phyloP scores from a whole-genome alignment of 345 rosid genomes.

The Syzygium jambos region DNA sequence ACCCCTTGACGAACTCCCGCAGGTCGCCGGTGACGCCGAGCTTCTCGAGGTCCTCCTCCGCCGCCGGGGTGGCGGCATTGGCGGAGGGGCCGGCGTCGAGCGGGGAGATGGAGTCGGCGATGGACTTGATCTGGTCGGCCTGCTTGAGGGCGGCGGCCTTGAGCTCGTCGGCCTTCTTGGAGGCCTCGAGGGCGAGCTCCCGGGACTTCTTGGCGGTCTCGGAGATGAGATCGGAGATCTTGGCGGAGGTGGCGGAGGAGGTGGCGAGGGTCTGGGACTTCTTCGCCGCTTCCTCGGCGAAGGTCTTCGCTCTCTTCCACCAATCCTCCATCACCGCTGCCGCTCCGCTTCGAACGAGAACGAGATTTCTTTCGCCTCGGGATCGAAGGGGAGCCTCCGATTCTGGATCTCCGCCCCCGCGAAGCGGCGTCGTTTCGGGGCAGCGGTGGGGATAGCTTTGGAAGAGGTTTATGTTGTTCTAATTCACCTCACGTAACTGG shows the following conservation, averaged over 20 bases:
- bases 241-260: conserved; percentile 34
- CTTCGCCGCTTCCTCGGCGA: conserved; percentile 87
- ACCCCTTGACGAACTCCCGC: conserved; percentile 71
- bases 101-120: conserved; percentile 66
- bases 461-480: too few species aligned
- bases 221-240: conserved; percentile 64
- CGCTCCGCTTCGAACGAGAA: background rate
- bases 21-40: conserved; percentile 86
- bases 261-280: conserved; percentile 44
- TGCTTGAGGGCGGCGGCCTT: conserved; percentile 71
- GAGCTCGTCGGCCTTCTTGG: conserved; percentile 69
- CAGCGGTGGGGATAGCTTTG: background rate
- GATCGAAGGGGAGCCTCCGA: background rate
- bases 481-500: too few species aligned
- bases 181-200: conserved; percentile 84
- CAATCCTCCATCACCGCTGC: conserved; percentile 51
- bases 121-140: conserved; percentile 85
- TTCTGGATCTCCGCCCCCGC: background rate
- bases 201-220: conserved; percentile 89
- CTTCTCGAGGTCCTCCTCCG: conserved; percentile 34
- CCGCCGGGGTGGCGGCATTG: conserved; percentile 22
- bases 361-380: background rate
- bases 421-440: background rate
- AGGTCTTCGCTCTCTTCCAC: conserved; percentile 76
- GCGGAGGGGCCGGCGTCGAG: conserved; percentile 38